Conservation (phyloP, 2,329 filamentous ascomycete genomes). For the Diaporthe helianthi region DNA sequence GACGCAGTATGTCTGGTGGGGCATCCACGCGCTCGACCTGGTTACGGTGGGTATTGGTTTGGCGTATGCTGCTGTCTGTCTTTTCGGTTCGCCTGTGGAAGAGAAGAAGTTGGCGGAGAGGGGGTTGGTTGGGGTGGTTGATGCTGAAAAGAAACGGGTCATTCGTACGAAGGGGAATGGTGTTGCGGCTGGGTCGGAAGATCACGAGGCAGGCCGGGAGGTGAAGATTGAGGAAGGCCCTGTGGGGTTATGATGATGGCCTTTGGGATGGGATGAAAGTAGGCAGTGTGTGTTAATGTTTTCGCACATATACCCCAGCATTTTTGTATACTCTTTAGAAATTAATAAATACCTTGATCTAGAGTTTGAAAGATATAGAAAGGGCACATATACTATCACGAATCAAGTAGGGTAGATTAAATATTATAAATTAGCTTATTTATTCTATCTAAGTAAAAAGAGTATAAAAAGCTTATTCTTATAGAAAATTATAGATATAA, state of each 20-base stretch:
- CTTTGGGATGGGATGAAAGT: neutral
- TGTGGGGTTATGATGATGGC: neutral
- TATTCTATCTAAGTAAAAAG: too few species aligned
- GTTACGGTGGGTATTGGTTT: conserved; percentile 46
- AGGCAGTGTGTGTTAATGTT: conserved; percentile 20
- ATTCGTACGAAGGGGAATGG: neutral
- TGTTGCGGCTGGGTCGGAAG: neutral
- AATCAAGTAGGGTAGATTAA: too few species aligned
- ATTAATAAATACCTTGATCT: neutral
- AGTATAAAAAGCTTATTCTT: too few species aligned
- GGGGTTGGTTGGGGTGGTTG: neutral
- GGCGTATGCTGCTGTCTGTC: conserved; percentile 37
- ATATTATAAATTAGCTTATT: too few species aligned
- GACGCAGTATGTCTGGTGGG: conserved; percentile 94
- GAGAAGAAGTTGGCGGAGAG: neutral
- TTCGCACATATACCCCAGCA: conserved; percentile 22
- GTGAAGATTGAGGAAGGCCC: neutral
- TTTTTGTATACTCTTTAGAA: conserved; percentile 8
- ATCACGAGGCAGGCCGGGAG: neutral
- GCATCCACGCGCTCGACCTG: conserved; percentile 77
- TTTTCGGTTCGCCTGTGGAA: neutral
- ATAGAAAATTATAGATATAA: too few species aligned
- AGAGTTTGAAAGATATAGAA: too few species aligned
- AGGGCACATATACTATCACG: too few species aligned
- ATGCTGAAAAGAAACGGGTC: neutral